Percentiles rank a stretch among this genome's conserved stretches.
Evolutionary conservation across 345 rosid genomes (phyloP).

Genomic region (Mallotus nudiflorus): DNA sequence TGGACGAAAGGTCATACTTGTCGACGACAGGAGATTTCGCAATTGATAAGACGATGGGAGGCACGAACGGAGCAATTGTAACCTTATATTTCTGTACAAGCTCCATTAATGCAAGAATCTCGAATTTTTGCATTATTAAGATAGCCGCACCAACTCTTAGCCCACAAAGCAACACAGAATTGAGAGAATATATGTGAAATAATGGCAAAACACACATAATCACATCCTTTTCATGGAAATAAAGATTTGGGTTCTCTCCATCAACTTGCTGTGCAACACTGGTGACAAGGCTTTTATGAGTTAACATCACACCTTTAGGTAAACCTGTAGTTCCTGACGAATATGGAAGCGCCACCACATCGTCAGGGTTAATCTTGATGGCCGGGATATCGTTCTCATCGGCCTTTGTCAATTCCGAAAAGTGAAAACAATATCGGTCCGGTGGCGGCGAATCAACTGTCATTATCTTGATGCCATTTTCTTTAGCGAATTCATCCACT

Average conservation of each 20-base stretch:
- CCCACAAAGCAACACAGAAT: conserved; percentile 71
- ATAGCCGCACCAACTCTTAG: conserved; percentile 82
- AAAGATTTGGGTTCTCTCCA: conserved; percentile 90
- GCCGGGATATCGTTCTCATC: conserved; percentile 43
- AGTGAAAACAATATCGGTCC: conserved; percentile 54
- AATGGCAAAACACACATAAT: conserved; percentile 69
- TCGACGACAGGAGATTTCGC: conserved; percentile 59
- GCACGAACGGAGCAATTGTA: conserved; percentile 78
- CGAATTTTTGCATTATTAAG: conserved; percentile 81
- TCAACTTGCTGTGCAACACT: conserved; percentile 92
- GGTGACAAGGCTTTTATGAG: conserved; percentile 71
- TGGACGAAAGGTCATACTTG: conserved; percentile 64
- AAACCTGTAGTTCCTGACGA: conserved; percentile 96
- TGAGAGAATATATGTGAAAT: conserved; percentile 78
- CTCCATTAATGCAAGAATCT: conserved; percentile 52
- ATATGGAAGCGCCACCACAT: conserved; percentile 84
- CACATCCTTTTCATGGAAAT: conserved; percentile 66
- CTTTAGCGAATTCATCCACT: conserved; percentile 38
- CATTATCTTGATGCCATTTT: conserved; percentile 36
- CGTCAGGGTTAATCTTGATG: conserved; percentile 50
- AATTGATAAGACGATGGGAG: conserved; percentile 71
- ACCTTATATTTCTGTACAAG: conserved; percentile 60
- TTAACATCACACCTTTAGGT: conserved; percentile 95
- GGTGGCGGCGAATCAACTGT: conserved; percentile 37
- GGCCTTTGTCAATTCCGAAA: conserved; percentile 52